Percentiles rank a stretch among this genome's conserved stretches.
Evolutionary conservation across 1,139 yeast genomes (phyloP).

Genomic region (Candida albicans): DNA sequence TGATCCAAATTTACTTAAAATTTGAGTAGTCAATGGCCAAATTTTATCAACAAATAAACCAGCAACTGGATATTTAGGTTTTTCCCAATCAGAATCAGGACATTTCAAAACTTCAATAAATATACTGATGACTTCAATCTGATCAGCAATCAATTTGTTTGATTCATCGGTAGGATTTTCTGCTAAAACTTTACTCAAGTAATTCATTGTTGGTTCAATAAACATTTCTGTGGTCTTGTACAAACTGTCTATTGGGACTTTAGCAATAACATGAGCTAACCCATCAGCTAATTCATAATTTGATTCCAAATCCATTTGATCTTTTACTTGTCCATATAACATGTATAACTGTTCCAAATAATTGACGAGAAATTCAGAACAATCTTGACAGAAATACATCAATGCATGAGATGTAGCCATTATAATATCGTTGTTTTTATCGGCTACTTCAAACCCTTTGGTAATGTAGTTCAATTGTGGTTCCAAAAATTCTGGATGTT

Average conservation of each 20-base stretch:
- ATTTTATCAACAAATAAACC: conserved; percentile 52
- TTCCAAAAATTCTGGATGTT: conserved; percentile 79
- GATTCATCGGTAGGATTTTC: conserved; percentile 8
- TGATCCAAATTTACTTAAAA: conserved; percentile 55
- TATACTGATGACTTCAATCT: conserved; percentile 72
- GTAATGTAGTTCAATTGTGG: conserved; percentile 83
- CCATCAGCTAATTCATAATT: conserved; percentile 86
- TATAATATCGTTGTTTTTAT: conserved; percentile 50
- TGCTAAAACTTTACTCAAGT: conserved; percentile 35
- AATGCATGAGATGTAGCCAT: conserved; percentile 92
- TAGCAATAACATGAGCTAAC: conserved; percentile 75
- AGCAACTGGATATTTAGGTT: conserved; percentile 53
- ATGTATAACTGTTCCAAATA: conserved; percentile 75
- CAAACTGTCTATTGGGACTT: conserved; percentile 42
- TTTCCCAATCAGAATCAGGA: conserved; percentile 32
- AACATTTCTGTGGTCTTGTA: conserved; percentile 51
- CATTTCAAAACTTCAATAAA: conserved; percentile 60
- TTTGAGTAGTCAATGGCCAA: conserved; percentile 56
- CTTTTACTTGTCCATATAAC: conserved; percentile 66
- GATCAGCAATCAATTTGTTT: conserved; percentile 62
- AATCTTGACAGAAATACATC: conserved; percentile 93
- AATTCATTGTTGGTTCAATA: conserved; percentile 63
- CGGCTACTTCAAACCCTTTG: conserved; percentile 59
- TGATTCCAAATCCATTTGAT: conserved; percentile 63
- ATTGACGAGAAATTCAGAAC: conserved; percentile 64